A percentile compares a stretch with the other conserved stretches of the same genome.
Evolutionary conservation across 1,284 basidiomycete species (phyloP).

Genomic region (Trichosporon sp.): DNA sequence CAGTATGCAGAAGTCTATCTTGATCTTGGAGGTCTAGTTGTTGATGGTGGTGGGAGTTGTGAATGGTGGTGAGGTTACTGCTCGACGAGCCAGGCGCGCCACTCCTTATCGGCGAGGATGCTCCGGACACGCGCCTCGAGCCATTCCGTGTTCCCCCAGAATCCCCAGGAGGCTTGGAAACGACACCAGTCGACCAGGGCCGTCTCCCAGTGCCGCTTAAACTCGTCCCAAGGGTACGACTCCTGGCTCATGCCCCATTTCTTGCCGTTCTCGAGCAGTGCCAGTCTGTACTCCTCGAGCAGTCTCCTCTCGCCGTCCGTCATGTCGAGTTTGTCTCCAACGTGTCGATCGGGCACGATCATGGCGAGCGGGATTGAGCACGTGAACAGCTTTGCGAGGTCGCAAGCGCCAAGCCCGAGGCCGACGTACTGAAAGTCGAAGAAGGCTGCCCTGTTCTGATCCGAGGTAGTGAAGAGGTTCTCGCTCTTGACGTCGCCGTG

Average conservation of each 20-base stretch:
- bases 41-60: background rate
- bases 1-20: background rate
- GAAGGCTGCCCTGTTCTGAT: slow-evolving; percentile 24
- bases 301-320: slow-evolving; percentile 22
- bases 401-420: slow-evolving; percentile 31
- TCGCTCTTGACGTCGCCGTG: slow-evolving; percentile 35
- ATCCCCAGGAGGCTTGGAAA: slow-evolving; percentile 33
- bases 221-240: slow-evolving; percentile 24
- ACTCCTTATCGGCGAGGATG: slow-evolving; percentile 27
- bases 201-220: slow-evolving; percentile 34
- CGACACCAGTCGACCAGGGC: slow-evolving; percentile 35
- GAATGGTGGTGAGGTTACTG: background rate
- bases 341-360: slow-evolving; percentile 6
- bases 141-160: slow-evolving; percentile 33
- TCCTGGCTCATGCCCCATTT: background rate
- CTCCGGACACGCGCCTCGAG: slow-evolving; percentile 28
- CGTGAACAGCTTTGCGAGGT: slow-evolving; percentile 35
- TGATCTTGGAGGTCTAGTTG: background rate
- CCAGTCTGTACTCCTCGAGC: slow-evolving; percentile 22
- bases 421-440: slow-evolving; percentile 36
- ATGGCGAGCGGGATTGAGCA: slow-evolving; percentile 26
- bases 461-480: slow-evolving; percentile 27
- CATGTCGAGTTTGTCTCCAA: slow-evolving; percentile 20
- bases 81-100: slow-evolving; percentile 26
- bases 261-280: slow-evolving; percentile 16